Percentiles rank a stretch among this genome's conserved stretches.
Conservation (phyloP, 1,284 basidiomycete genomes). For the Phenoliferia sp. region DNA sequence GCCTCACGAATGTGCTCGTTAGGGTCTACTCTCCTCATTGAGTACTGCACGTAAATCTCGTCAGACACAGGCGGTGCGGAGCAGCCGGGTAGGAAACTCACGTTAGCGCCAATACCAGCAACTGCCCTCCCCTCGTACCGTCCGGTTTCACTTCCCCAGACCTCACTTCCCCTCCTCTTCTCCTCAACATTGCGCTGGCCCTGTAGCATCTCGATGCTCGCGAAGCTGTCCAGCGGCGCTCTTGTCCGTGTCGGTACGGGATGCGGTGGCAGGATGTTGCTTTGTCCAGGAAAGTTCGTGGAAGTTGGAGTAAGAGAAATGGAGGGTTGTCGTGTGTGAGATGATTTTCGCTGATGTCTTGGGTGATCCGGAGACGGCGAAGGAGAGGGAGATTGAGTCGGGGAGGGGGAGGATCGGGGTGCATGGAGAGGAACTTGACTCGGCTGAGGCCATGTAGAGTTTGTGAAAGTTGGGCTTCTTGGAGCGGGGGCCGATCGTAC, state of each 20-base stretch:
- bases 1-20: conserved; percentile 2
- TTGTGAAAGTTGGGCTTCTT: too few species aligned
- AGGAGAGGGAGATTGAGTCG: background rate
- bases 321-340: too few species aligned
- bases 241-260: conserved; percentile 17
- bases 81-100: too few species aligned
- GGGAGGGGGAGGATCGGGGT: too few species aligned
- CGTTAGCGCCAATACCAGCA: background rate
- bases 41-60: conserved; percentile 1
- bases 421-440: background rate
- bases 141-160: conserved; percentile 14
- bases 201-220: conserved; percentile 30
- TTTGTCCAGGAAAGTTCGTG: too few species aligned
- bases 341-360: too few species aligned
- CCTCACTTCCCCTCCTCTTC: conserved; percentile 18
- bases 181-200: conserved; percentile 20
- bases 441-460: too few species aligned
- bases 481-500: too few species aligned
- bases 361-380: background rate
- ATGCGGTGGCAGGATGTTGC: conserved; percentile 27
- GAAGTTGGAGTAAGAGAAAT: too few species aligned
- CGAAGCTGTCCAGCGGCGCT: conserved; percentile 29
- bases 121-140: conserved; percentile 23
- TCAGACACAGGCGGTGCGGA: too few species aligned
- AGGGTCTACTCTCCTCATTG: conserved; percentile 12